Evolutionary conservation across 148 eudicot species (phyloP), one percentile per base, ranked within the genome.

Genomic region (Euryodendron excelsum): DNA sequence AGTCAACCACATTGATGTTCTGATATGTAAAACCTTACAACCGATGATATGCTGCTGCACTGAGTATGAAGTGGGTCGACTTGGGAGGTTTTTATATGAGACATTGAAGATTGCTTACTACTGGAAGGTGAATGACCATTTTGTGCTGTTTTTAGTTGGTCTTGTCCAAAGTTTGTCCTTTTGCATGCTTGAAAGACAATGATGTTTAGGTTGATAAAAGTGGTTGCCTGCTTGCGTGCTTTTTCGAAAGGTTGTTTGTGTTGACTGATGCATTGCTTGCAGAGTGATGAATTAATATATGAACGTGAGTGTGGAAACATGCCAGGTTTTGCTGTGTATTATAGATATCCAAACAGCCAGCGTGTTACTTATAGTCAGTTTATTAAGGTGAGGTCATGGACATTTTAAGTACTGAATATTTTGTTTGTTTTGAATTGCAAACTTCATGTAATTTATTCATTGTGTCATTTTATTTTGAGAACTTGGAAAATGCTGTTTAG

Each of bases 21-120:
- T 93, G 55, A 96, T 96, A 69, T 93, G 98, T 76, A 96, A 96
- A 85, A 96, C 99, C 7, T 85, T 96, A 67, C 99, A 96, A 85
- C 99, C 99, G 12, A 96, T 96, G 99, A 93, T 96, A 79, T 93
- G 98, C 84, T 92, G 98, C 84, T 93, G 98, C 85, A 96, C 99
- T 10, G 99, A 96, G 86, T 96, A 93, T 86, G 99, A 96, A 85
- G 99, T 86, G 36, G 99, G 98, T 70, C 87, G 99, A 77, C 97
- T 96, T 21, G 99, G 97, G 75, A 91, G 92, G 81, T 96, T 96
- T 80, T 76, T 96, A 75, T 91, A 80, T 81, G 99, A 96, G 89
- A 96, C 99, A 8, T 84, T 96, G 62, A 93, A 90, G 86, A 92
- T 87, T 80, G 98, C 98, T 25, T 96, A 92, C 82, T 71, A 85